These are phyloP conservation scores for Botrytis porri DNA, from an alignment of 2,329 filamentous ascomycete species.

Conservation along the genomic window DNA sequence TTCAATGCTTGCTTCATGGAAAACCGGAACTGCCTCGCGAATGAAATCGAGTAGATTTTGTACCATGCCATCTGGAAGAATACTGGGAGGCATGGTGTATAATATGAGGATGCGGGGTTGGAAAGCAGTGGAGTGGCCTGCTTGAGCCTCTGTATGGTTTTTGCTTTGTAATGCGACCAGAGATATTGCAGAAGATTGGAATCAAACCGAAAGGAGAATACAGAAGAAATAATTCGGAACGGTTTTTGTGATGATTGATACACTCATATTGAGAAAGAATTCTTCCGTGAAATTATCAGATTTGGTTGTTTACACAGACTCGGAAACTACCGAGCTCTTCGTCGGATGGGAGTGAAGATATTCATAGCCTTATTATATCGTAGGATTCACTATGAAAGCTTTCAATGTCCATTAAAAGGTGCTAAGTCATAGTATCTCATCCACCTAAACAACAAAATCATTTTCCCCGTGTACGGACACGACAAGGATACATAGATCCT, in stretches of 20 bases:
- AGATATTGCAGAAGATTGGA: neutral
- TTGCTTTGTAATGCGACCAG: neutral
- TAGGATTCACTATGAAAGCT: neutral
- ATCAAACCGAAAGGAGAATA: too few species aligned
- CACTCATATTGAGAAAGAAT: neutral
- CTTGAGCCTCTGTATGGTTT: neutral
- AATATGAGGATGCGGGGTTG: too few species aligned
- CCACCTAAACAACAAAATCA: neutral
- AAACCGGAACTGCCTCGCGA: neutral
- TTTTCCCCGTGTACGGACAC: neutral
- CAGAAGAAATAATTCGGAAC: neutral
- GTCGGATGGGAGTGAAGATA: neutral
- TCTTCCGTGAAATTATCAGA: neutral
- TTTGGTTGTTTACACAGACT: neutral
- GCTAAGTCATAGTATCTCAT: neutral
- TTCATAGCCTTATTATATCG: neutral
- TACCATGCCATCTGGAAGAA: neutral
- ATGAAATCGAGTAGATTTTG: conserved; percentile 4
- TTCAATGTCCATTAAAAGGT: neutral
- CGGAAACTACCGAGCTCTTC: conserved; percentile 1
- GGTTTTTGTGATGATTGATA: neutral
- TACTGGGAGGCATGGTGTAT: neutral
- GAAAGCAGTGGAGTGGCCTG: neutral
- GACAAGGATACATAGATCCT: neutral
- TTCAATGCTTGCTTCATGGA: neutral